A percentile compares a stretch with the other conserved stretches of the same genome.
These are phyloP conservation scores for Salix koriyanagi DNA, from an alignment of 345 rosid species.

Conservation along the genomic window DNA sequence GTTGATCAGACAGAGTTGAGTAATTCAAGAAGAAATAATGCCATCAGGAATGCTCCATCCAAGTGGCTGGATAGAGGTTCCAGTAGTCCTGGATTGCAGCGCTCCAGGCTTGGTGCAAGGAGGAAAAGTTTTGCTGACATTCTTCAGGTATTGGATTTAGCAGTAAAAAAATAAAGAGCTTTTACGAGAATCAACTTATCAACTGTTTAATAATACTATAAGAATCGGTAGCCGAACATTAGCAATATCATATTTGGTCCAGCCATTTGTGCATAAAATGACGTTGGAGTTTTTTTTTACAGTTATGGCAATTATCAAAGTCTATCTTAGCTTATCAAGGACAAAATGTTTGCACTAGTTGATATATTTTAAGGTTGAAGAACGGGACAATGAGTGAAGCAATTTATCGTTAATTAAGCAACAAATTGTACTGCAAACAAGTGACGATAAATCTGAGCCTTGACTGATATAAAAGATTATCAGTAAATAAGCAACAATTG, in stretches of 20 bases:
- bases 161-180: background rate
- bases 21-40: slow-evolving; percentile 42
- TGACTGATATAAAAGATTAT: background rate
- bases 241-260: background rate
- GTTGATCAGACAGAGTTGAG: slow-evolving; percentile 63
- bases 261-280: background rate
- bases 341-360: background rate
- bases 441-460: background rate
- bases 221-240: background rate
- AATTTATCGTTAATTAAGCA: background rate
- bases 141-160: slow-evolving; percentile 57
- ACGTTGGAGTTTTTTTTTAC: background rate
- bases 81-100: slow-evolving; percentile 39
- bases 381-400: background rate
- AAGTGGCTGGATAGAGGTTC: slow-evolving; percentile 48
- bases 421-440: background rate
- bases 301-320: background rate
- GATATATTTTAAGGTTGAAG: background rate
- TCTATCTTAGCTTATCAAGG: background rate
- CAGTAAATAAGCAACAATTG: background rate
- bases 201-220: background rate
- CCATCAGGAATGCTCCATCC: slow-evolving; percentile 36
- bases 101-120: slow-evolving; percentile 58
- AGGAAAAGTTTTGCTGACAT: slow-evolving; percentile 97
- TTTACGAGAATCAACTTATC: background rate